Evolutionary conservation across 1,284 basidiomycete genomes (phyloP), one percentile per base, ranked within the genome.

Genomic region (Cryptococcus sp.): DNA sequence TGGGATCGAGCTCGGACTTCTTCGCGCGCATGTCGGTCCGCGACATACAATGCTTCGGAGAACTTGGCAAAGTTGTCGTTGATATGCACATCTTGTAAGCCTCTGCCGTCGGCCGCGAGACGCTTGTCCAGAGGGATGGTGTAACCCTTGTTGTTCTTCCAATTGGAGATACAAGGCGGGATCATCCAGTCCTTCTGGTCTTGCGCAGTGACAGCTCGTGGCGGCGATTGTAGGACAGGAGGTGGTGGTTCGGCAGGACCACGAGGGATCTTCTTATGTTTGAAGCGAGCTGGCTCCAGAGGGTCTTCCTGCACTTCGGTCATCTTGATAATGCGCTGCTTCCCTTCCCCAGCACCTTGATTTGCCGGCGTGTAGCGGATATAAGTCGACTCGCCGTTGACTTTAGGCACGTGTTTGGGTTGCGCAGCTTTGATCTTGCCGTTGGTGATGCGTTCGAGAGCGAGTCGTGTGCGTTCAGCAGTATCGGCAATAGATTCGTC

Each of bases 141-240:
- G 80, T 95, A 99, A 84, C 96, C 96, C 80, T 98, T 98, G 87
- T 99, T 98, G 83, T 99, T 99, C 83, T 99, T 99, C 96, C 96
- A 99, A 81, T 99, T 99, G 38, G 93, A 97, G 64, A 99, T 97
- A 78, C 93, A 98, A 17, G 96, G 96, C 3, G 96, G 96, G 56
- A 99, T 98, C 93, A 97, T 97, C 96, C 96, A 98, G 72, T 98
- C 95, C 80, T 98, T 98, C 80, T 98, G 95, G 75, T 99, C 96
- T 60, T 93, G 90, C 3, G 91, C 91, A 0, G 95, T 96, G 3
- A 92, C 92, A 71, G 97, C 95, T 56, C 96, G 84, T 6, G 96
- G 96, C 2, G 96, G 96, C 80, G 90, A 93, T 46, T 95, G 87
- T 52, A 99, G 81, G 0, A 99, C 91, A n/a, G 96, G 95, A 2